Conservation (phyloP, 257 asterid genomes). For the Schizonepeta tenuifolia region DNA sequence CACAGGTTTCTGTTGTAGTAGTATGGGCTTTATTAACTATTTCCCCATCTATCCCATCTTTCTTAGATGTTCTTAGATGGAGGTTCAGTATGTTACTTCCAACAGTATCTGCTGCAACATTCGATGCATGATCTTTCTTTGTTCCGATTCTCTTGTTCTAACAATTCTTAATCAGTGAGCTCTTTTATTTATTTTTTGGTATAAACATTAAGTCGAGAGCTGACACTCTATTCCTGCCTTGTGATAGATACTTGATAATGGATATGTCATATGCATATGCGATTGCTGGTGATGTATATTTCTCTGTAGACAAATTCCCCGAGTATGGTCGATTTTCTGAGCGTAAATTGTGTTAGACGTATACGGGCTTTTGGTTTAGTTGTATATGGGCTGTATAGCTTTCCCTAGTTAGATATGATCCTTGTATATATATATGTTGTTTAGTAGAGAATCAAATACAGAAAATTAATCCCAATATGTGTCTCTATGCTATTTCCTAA, state of each 20-base stretch:
- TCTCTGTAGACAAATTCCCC: conserved; percentile 86
- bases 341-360: too few relatives aligned
- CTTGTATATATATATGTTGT: too few relatives aligned
- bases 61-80: too few relatives aligned
- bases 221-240: conserved; percentile 34
- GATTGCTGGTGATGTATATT: conserved; percentile 83
- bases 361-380: too few relatives aligned
- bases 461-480: too few relatives aligned
- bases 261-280: conserved; percentile 77
- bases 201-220: conserved; percentile 12
- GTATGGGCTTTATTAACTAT: conserved; percentile 3
- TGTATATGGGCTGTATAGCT: too few relatives aligned
- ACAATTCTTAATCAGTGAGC: background rate
- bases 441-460: too few relatives aligned
- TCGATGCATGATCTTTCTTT: conserved; percentile 20
- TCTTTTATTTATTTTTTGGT: too few relatives aligned
- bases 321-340: conserved; percentile 91
- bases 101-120: conserved; percentile 3
- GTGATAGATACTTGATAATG: conserved; percentile 75
- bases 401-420: too few relatives aligned
- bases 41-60: too few relatives aligned
- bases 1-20: conserved; percentile 7
- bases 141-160: background rate
- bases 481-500: too few relatives aligned
- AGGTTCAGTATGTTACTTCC: background rate